Base-by-base conservation (phyloP, 306 rosid genomes). In the Betula pendula region DNA sequence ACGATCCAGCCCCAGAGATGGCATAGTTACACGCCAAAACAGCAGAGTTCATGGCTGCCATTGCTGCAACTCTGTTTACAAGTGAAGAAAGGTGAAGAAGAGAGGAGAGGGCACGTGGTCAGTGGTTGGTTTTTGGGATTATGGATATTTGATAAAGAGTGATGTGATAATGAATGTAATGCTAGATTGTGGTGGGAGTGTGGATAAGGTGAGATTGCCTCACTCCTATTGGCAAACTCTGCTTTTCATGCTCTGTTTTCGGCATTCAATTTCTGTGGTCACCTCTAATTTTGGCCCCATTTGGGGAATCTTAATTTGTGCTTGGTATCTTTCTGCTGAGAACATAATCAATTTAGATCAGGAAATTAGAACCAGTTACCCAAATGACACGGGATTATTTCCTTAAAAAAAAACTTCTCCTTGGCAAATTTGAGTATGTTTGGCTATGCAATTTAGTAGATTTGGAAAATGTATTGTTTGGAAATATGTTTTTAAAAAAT, bases 181-280 rank as follows among this genome's bases (percentile, higher is more conserved):
- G 35, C 68, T 53, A 52, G 87, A 53, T 87, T 87, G 93, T 88
- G 97, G 97, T 87, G 73, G 76, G 88, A 69, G 89, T 83, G 92
- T 92, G 97, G 99, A 95, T 92, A 95, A 92, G 97, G 91, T 89
- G 84, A 86, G 99, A 90, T 90, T 92, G 79, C 91, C 87, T 85
- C 72, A 29, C 72, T 92, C 89, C 86, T 77, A 92, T 89, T 94
- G 97, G 92, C 83, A 92, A 79, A 38, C 82, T 72, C 75, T 59
- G 73, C 74, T 68, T 75, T 67, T 68, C 55, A 0, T 47, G 31
- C 38, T 38, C 42, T 69, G 74, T 62, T 68, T 71, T 14, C 1
- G 6, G 40, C 56, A 14, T 68, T 75, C 43, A 69, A 3, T 65
- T 73, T 75, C 68, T 81, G 63, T 86, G 81, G 81, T 67, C 20